A percentile compares a stretch with the other conserved stretches of the same genome.
Conservation (phyloP, 106 monocot genomes). For the Allium sativum region DNA sequence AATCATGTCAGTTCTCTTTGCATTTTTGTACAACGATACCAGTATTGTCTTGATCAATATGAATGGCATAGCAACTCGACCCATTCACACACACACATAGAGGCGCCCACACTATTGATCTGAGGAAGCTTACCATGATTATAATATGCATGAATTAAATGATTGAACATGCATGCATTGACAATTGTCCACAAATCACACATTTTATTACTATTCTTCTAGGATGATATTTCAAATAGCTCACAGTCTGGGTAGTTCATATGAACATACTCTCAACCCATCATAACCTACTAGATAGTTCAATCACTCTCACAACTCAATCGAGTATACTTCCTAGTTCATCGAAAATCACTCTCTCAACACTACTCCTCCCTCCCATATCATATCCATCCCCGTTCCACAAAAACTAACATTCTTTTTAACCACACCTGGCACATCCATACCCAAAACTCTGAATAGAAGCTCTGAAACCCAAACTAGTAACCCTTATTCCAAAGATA, state of each 20-base stretch:
- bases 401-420: conserved; percentile 29
- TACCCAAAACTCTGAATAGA: conserved; percentile 21
- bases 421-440: conserved; percentile 26
- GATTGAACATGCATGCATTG: too few relatives aligned
- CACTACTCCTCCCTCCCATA: conserved; percentile 8
- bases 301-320: too few relatives aligned
- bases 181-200: too few relatives aligned
- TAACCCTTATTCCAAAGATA: conserved; percentile 8
- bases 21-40: too few relatives aligned
- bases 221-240: conserved; percentile 56
- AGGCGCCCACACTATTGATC: too few relatives aligned
- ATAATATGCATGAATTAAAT: too few relatives aligned
- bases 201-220: neutral
- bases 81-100: too few relatives aligned
- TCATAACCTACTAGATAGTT: conserved; percentile 2
- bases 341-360: conserved; percentile 4
- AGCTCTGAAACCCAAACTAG: conserved; percentile 6
- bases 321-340: too few relatives aligned
- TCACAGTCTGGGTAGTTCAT: conserved; percentile 58
- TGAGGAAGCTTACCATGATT: too few relatives aligned
- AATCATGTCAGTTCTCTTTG: too few relatives aligned
- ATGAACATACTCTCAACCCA: conserved; percentile 34
- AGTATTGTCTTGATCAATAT: too few relatives aligned
- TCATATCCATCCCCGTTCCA: conserved; percentile 6
- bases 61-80: too few relatives aligned